Conservation (phyloP, 495 filamentous ascomycete genomes). For the Podospora sp. region DNA sequence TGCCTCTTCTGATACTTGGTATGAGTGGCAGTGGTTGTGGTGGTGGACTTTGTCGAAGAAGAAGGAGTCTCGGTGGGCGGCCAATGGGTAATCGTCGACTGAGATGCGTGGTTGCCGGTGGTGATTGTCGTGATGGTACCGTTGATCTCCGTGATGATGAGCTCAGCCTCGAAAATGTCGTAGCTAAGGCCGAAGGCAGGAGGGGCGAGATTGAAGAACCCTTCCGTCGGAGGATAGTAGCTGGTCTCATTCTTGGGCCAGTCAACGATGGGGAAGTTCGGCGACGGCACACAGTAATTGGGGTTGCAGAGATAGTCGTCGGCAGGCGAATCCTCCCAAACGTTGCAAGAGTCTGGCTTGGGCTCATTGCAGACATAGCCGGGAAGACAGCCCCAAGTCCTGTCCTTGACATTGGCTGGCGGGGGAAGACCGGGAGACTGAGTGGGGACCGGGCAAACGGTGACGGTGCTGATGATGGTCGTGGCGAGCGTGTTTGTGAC, state of each 20-base stretch:
- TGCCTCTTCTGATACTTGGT: background rate
- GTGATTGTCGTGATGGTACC: slow-evolving; percentile 36
- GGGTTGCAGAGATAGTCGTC: slow-evolving; percentile 57
- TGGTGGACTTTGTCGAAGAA: background rate
- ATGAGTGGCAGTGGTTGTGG: background rate
- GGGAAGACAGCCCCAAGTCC: slow-evolving; percentile 63
- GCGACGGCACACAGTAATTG: slow-evolving; percentile 55
- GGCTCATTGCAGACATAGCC: slow-evolving; percentile 61
- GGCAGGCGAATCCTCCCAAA: slow-evolving; percentile 58
- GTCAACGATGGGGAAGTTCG: slow-evolving; percentile 38
- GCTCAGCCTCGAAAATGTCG: slow-evolving; percentile 56
- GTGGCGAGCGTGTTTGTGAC: slow-evolving; percentile 25
- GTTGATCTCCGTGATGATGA: slow-evolving; percentile 24
- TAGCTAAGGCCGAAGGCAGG: slow-evolving; percentile 62
- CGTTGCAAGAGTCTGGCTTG: slow-evolving; percentile 51
- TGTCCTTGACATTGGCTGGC: slow-evolving; percentile 31
- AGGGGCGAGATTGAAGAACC: slow-evolving; percentile 69
- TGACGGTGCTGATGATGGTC: slow-evolving; percentile 33
- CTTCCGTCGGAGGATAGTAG: slow-evolving; percentile 54
- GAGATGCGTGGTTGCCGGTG: slow-evolving; percentile 52
- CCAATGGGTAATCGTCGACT: slow-evolving; percentile 45
- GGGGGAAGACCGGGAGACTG: slow-evolving; percentile 11
- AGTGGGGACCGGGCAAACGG: slow-evolving; percentile 36
- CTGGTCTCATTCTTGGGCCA: slow-evolving; percentile 49
- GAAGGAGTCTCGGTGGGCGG: slow-evolving; percentile 30